A percentile compares a stretch with the other conserved stretches of the same genome.
Evolutionary conservation across 176 grass and related monocot genomes (phyloP).

Genomic region (Olyra latifolia): DNA sequence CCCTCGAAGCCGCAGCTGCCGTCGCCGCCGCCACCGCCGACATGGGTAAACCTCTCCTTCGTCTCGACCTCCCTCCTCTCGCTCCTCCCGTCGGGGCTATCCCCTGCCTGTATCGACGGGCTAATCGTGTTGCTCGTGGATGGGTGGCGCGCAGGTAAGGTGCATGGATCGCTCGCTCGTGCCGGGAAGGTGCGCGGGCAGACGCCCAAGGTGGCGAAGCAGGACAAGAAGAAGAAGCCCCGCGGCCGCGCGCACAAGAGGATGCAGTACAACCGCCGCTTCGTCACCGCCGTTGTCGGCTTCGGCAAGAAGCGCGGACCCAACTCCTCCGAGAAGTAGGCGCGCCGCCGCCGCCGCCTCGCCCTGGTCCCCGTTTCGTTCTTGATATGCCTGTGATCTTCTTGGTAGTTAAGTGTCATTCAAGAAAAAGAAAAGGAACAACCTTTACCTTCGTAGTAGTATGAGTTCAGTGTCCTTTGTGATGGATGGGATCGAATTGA

Average conservation of each 20-base stretch:
- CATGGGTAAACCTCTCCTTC: constrained; percentile 36
- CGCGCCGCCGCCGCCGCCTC: neutral
- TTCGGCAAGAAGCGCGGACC: constrained; percentile 90
- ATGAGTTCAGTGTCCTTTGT: constrained; percentile 7
- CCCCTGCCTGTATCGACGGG: neutral
- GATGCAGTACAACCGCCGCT: constrained; percentile 95
- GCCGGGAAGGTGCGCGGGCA: constrained; percentile 84
- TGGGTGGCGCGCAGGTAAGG: constrained; percentile 55
- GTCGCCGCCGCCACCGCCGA: neutral
- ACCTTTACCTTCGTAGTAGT: neutral
- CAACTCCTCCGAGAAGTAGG: constrained; percentile 89
- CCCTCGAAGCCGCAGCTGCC: neutral
- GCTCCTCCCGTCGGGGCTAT: neutral
- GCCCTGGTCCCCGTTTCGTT: neutral
- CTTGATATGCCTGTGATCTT: constrained; percentile 1
- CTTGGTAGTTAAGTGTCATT: neutral
- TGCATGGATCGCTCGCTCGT: constrained; percentile 83
- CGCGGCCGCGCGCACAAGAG: constrained; percentile 81
- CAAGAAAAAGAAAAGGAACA: constrained; percentile 11
- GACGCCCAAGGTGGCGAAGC: constrained; percentile 88
- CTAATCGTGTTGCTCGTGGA: neutral
- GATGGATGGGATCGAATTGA: constrained; percentile 18
- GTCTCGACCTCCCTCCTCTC: rapidly evolving
- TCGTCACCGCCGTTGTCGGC: constrained; percentile 84
- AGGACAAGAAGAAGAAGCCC: constrained; percentile 94